Evolutionary conservation across 2,329 filamentous ascomycete species (phyloP).

Genomic region (Claviceps sp.): DNA sequence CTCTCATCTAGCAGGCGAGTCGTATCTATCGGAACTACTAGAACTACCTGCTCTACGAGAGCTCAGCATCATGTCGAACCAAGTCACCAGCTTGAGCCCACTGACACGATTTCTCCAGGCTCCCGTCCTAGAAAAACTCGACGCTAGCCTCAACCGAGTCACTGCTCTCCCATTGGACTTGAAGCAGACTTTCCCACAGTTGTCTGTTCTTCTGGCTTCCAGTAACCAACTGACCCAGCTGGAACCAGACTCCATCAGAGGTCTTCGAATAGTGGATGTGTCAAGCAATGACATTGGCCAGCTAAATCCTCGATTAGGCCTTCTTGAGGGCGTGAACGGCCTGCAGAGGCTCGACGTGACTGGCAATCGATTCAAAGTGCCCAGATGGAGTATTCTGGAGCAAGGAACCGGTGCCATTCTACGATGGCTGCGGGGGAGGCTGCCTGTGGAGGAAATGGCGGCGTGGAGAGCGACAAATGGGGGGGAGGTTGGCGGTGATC

Average conservation of each 20-base stretch:
- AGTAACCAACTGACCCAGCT: slow-evolving; percentile 71
- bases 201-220: slow-evolving; percentile 57
- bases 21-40: slow-evolving; percentile 52
- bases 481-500: slow-evolving; percentile 18
- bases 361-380: slow-evolving; percentile 80
- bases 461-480: slow-evolving; percentile 38
- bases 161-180: slow-evolving; percentile 51
- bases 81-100: slow-evolving; percentile 55
- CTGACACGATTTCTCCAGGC: slow-evolving; percentile 57
- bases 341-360: slow-evolving; percentile 59
- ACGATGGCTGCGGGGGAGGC: slow-evolving; percentile 64
- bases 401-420: slow-evolving; percentile 78
- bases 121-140: slow-evolving; percentile 60
- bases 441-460: slow-evolving; percentile 48
- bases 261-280: slow-evolving; percentile 63
- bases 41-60: slow-evolving; percentile 63
- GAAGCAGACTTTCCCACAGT: slow-evolving; percentile 51
- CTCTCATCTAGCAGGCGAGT: slow-evolving; percentile 54
- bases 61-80: slow-evolving; percentile 62
- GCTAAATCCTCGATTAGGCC: slow-evolving; percentile 66
- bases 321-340: slow-evolving; percentile 51
- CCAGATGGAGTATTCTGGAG: slow-evolving; percentile 69
- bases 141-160: slow-evolving; percentile 74
- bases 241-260: slow-evolving; percentile 58
- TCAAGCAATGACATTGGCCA: slow-evolving; percentile 77